Evolutionary conservation across 2,329 filamentous ascomycete genomes (phyloP), one percentile per base, ranked within the genome.

Genomic region (Clathrospora elynae): DNA sequence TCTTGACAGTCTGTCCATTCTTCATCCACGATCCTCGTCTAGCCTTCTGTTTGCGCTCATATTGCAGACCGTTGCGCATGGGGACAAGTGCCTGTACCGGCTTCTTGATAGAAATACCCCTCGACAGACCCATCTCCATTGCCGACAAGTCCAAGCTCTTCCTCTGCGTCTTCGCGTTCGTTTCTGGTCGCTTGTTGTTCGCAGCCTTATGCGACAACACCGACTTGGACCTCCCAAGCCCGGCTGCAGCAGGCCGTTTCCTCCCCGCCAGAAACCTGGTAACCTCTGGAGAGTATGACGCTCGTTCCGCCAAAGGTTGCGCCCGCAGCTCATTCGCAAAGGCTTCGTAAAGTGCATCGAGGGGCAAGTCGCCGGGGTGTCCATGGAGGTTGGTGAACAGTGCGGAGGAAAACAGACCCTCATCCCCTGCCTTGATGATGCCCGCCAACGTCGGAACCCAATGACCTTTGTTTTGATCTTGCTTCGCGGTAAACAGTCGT

Each of bases 341-440:
- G 9, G 46, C 51, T 11, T 64, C 53, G 49, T 62, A 59, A 9
- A 69, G 32, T 18, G 37, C 32, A 17, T 64, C 57, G 13, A 68
- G 53, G 17, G 54, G 35, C 16, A 64, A 10, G n/a, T 61, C 54
- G 33, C 59, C 58, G 19, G 52, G 51, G 26, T 56, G 47, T 13
- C 40, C 52, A 41, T 61, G 56, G 18, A 59, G 40, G 14, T 40
- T 32, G 38, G 55, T 36, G 51, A 67, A 61, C 32, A 69, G 29
- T 25, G 57, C 36, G 11, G 62, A 64, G 12, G 55, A 54, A 33
- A 59, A 56, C 9, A 66, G 9, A 2, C 52, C 57, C 31, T 69
- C 64, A 40, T 69, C 64, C 12, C 61, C 66, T 28, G 64, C 64
- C 48, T 65, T 64, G 46, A 69, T 45, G 20, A 69, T 53, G 23